Percentiles rank a stretch among this genome's conserved stretches.
phyloP scores from a whole-genome alignment of 2,329 filamentous ascomycete species.

The Simplicillium aogashimaense region DNA sequence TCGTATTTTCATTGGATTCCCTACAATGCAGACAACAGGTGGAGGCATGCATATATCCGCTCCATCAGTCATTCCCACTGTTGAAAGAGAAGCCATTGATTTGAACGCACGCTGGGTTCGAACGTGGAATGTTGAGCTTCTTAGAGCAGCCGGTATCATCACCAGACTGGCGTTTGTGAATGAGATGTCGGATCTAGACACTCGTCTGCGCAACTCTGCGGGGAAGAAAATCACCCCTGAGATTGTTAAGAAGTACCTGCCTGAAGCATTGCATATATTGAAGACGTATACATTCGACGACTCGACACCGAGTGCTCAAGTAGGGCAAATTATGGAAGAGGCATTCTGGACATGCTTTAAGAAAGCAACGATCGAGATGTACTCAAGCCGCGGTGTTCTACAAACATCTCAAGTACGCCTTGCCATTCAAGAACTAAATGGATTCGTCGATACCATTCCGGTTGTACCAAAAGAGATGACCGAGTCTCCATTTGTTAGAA shows the following conservation, averaged over 20 bases:
- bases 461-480: constrained; percentile 71
- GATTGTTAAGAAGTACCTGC: constrained; percentile 57
- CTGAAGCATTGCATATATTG: constrained; percentile 72
- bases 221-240: constrained; percentile 47
- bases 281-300: constrained; percentile 83
- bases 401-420: constrained; percentile 77
- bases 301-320: constrained; percentile 77
- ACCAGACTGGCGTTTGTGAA: constrained; percentile 78
- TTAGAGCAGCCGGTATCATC: constrained; percentile 83
- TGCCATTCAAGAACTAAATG: constrained; percentile 51
- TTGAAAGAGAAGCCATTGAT: constrained; percentile 94
- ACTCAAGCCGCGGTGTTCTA: constrained; percentile 80
- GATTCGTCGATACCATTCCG: constrained; percentile 82
- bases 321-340: constrained; percentile 83
- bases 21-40: constrained; percentile 93
- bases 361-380: constrained; percentile 73
- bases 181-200: constrained; percentile 71
- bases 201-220: constrained; percentile 41
- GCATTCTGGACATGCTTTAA: constrained; percentile 91
- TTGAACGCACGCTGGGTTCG: constrained; percentile 91
- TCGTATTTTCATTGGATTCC: constrained; percentile 93
- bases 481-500: constrained; percentile 64
- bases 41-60: constrained; percentile 90
- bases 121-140: constrained; percentile 90
- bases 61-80: constrained; percentile 91